Base-by-base conservation (phyloP, 2,329 filamentous ascomycete genomes). In the Apiospora arundinis region DNA sequence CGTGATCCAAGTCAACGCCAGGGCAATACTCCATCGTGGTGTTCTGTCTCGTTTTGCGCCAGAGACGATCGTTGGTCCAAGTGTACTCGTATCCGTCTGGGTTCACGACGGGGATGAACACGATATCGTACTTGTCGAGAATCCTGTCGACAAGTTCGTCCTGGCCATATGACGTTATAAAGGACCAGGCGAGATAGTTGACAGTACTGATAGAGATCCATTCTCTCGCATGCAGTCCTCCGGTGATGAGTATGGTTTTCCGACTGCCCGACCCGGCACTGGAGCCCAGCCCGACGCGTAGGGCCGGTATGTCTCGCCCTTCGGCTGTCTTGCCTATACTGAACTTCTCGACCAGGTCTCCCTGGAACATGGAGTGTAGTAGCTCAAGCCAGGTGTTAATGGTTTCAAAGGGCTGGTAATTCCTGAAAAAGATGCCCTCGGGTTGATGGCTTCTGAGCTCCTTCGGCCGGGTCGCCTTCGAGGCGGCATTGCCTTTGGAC, bases 201-300 rank as follows among this genome's bases (percentile, higher is more conserved):
- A 97, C 94, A 0, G 95, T 97, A 77, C 92, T 96, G 0, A 92
- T 95, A 66, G 94, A 94, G 75, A 99, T 97, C 96, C 96, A 99
- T 85, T 99, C 96, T 48, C 96, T 90, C 3, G 95, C 95, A 81
- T 98, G 96, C n/a, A 93, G 87, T 67, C 95, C 95, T 70, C 94
- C 96, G 4, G 91, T 91, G 25, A 99, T 85, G 68, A 97, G 85
- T 71, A 97, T 90, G 0, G 93, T 95, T 80, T 94, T 94, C 68
- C 93, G 90, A 6, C 85, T 86, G 16, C 79, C 77, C 4, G 81
- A 78, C 2, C 83, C 77, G 8, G 86, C 72, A 44, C 70, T 69
- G 83, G 73, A 45, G 40, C 70, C 73, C 70, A 88, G 87, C 23
- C 95, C 94, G 4, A 98, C 87, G 72, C 92, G 91, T 28, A 99